Evolutionary conservation across 106 monocot genomes (phyloP), one percentile per base, ranked within the genome.

Genomic region (Amphibolis antarctica): DNA sequence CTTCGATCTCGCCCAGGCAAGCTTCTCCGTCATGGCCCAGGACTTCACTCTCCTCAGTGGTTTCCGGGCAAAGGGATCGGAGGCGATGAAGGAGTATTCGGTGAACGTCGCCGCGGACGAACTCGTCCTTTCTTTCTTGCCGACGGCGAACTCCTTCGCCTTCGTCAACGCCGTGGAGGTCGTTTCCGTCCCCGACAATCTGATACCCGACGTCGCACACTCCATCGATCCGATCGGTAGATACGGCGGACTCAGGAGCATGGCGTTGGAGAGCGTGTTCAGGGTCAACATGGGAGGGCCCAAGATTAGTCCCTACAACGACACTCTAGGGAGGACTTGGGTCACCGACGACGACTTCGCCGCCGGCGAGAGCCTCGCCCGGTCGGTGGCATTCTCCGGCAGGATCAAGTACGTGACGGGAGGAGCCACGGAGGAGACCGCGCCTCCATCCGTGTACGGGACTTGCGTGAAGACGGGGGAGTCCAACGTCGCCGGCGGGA

Each of bases 141-240:
- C n/a, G n/a, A n/a, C n/a, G n/a, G n/a, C n/a, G n/a, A n/a, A 27
- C 27, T 29, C 19, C 59, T 5, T 47, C 56, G 69, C 59, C 22
- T 69, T 69, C 29, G 45, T 69, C 21, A 69, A 48, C 46, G 69
- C 59, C 19, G 48, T 69, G 27, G 69, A 69, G 59, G 47, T 69
- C 28, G n/a, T 69, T 36, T 59, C 69, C 7, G 69, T 27, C 47
- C 59, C 69, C 1, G 15, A 23, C 7, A 19, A 24, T 7, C 43
- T 69, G 28, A 19, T 56, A 4, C 44, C 42, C 15, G 22, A 23
- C 13, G 22, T 1, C 4, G 4, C 55, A 3, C 7, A 6, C 2
- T 12, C 18, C 11, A 15, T 56, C 0, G 14, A 12, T 15, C 13
- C 20, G 42, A 9, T 17, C 24, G 9, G 12, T 1, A 28, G 18